Evolutionary conservation across 148 eudicot genomes (phyloP).

Genomic region (Tetragonia tetragonoides): DNA sequence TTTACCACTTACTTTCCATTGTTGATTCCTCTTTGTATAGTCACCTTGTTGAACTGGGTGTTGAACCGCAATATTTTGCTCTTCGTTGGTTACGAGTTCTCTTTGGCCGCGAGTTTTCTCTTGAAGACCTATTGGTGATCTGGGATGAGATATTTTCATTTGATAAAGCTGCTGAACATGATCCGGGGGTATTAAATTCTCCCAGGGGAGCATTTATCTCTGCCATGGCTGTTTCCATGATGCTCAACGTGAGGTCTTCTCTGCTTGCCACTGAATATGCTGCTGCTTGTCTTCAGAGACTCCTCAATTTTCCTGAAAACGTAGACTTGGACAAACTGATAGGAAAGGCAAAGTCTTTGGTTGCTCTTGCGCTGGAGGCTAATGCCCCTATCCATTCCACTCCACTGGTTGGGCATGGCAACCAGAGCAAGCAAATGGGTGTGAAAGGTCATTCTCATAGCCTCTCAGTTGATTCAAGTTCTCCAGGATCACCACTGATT

Average conservation of each 20-base stretch:
- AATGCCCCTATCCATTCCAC: conserved; percentile 40
- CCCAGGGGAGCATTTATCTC: conserved; percentile 84
- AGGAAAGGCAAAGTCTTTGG: conserved; percentile 69
- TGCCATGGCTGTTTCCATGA: conserved; percentile 89
- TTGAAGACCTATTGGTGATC: conserved; percentile 61
- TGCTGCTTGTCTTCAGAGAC: conserved; percentile 87
- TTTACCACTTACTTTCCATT: conserved; percentile 78
- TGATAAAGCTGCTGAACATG: conserved; percentile 41
- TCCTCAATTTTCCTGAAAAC: conserved; percentile 75
- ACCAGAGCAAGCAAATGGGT: conserved; percentile 33
- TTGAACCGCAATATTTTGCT: conserved; percentile 95
- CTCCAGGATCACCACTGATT: conserved; percentile 44
- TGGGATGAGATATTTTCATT: conserved; percentile 92
- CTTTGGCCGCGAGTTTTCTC: conserved; percentile 90
- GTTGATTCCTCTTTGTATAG: conserved; percentile 83
- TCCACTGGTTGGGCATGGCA: conserved; percentile 26
- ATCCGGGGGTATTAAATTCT: conserved; percentile 59
- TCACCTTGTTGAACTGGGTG: conserved; percentile 87
- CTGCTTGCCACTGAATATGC: conserved; percentile 89
- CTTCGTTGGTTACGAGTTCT: conserved; percentile 94
- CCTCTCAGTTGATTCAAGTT: conserved; percentile 51
- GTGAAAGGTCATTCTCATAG: conserved; percentile 67
- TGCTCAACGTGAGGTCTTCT: conserved; percentile 77
- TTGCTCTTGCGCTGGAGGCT: conserved; percentile 61
- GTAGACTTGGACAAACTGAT: conserved; percentile 59